Evolutionary conservation across 441 rosid species (phyloP).

Genomic region (Cnidoscolus chayamansa): DNA sequence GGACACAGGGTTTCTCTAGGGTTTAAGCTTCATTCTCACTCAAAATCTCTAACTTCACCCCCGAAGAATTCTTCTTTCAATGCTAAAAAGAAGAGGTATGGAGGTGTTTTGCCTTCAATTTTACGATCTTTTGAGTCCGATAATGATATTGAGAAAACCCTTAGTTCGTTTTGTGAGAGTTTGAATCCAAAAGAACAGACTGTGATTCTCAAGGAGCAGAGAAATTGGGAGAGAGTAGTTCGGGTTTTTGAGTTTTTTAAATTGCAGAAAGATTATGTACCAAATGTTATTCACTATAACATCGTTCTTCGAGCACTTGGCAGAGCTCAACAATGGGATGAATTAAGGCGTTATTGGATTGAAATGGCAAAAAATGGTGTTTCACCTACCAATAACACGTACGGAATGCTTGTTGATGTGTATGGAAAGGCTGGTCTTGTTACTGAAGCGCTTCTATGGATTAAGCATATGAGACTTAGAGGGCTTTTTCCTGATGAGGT

Average conservation of each 20-base stretch:
- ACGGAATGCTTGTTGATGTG: slow-evolving; percentile 81
- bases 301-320: slow-evolving; percentile 77
- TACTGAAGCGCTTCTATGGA: slow-evolving; percentile 78
- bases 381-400: slow-evolving; percentile 69
- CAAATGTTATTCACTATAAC: slow-evolving; percentile 78
- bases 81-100: slow-evolving; percentile 39
- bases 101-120: slow-evolving; percentile 59
- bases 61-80: slow-evolving; percentile 34
- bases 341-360: slow-evolving; percentile 72
- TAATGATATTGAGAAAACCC: slow-evolving; percentile 52
- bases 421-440: slow-evolving; percentile 86
- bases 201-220: slow-evolving; percentile 71
- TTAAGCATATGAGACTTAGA: slow-evolving; percentile 75
- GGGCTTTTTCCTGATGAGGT: slow-evolving; percentile 77
- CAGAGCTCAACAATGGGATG: slow-evolving; percentile 82
- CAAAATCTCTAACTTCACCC: slow-evolving; percentile 39
- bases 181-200: slow-evolving; percentile 79
- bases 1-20: slow-evolving; percentile 34
- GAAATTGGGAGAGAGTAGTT: slow-evolving; percentile 50
- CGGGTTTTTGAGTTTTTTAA: slow-evolving; percentile 72
- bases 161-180: slow-evolving; percentile 44
- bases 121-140: slow-evolving; percentile 57
- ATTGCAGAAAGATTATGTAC: slow-evolving; percentile 51
- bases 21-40: slow-evolving; percentile 49
- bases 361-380: slow-evolving; percentile 77